These are phyloP conservation scores for Aaosphaeria pasadenensis DNA, from an alignment of 2,329 filamentous ascomycete species.

Conservation along the genomic window DNA sequence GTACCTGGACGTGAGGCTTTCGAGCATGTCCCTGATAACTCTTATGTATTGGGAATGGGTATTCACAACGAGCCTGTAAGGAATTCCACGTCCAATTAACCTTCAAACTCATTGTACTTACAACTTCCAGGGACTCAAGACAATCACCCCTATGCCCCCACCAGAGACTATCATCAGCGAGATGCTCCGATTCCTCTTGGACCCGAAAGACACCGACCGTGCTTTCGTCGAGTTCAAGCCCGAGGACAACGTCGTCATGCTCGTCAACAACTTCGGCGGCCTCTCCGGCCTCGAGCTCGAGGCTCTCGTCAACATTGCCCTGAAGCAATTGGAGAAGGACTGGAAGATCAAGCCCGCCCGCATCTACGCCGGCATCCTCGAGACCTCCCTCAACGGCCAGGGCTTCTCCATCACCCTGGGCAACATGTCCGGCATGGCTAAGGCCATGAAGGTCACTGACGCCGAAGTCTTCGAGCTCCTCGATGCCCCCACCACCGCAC, in stretches of 20 bases:
- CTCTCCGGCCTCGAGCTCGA: conserved; percentile 49
- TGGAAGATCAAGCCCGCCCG: conserved; percentile 50
- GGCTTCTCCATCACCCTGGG: conserved; percentile 56
- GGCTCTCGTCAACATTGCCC: conserved; percentile 43
- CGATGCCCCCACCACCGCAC: conserved; percentile 50
- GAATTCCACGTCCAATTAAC: background rate
- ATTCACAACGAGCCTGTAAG: conserved; percentile 52
- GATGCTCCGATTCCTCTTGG: conserved; percentile 49
- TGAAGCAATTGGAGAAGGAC: conserved; percentile 41
- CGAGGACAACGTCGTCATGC: conserved; percentile 44
- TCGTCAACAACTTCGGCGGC: conserved; percentile 51
- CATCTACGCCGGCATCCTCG: conserved; percentile 49
- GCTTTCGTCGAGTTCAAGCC: conserved; percentile 49
- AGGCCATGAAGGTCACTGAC: conserved; percentile 36
- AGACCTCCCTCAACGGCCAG: conserved; percentile 55
- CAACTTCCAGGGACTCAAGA: conserved; percentile 38
- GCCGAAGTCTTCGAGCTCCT: conserved; percentile 47
- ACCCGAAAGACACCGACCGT: conserved; percentile 47
- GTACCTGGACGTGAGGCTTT: conserved; percentile 52
- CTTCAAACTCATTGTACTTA: background rate
- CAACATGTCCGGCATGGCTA: conserved; percentile 48
- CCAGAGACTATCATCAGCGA: conserved; percentile 48
- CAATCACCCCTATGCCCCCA: conserved; percentile 47
- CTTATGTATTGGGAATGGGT: conserved; percentile 45
- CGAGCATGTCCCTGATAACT: conserved; percentile 42